Evolutionary conservation across 176 grass and related monocot species (phyloP), one percentile per base, ranked within the genome.

Genomic region (Triticum turgidum): DNA sequence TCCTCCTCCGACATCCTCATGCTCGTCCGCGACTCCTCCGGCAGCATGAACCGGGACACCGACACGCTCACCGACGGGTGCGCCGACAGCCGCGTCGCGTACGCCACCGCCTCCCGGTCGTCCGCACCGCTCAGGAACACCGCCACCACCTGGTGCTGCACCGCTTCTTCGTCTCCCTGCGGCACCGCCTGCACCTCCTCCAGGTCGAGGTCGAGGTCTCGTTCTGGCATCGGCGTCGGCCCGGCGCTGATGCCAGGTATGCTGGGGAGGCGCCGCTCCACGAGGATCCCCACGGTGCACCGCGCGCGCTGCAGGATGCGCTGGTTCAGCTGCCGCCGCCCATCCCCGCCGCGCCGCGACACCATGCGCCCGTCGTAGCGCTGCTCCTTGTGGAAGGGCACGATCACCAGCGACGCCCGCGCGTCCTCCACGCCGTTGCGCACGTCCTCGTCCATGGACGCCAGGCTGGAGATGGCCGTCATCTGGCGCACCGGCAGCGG

Each of bases 331-430:
- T 56, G 73, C 2, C 85, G 87, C 13, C 87, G 68, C 2, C 83
- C 89, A 17, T 92, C 85, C 6, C 42, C 91, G 17, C 91, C 85
- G 11, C 42, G 84, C 5, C 85, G 82, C 63, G 79, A 88, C 29
- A 92, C 82, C 94, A 97, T 88, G 74, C 79, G 86, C n/a, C 94
- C 87, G 71, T 97, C 94, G 47, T 91, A 90, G 2, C 91, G 81
- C 84, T 90, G 94, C 83, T 97, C 89, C 87, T 73, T 92, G 83
- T 97, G 94, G 88, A 90, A 94, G 0, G 94, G 94, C 22, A 97
- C 8, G 76, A 97, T 65, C 3, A 94, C 47, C 2, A 97, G 83
- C 20, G 84, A 88, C 2, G 89, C 91, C 1, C 85, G 87, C 47
- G 88, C 76, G 63, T 97, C 91, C 83, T 97, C 87, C 4, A 85